Evolutionary conservation across 2,329 filamentous ascomycete genomes (phyloP).

Genomic region (Penicillium sclerotigenum): DNA sequence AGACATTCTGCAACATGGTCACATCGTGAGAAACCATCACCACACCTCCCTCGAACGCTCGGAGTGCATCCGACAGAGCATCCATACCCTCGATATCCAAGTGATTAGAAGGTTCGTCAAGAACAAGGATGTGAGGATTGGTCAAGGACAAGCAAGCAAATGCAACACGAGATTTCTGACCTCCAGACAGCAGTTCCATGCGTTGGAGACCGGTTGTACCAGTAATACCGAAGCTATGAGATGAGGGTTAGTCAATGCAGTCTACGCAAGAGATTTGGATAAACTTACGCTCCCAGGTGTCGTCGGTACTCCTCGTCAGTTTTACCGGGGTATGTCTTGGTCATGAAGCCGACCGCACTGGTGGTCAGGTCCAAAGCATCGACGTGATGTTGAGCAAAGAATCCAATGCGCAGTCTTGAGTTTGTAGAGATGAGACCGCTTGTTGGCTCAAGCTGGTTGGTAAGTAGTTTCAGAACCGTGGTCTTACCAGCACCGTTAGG

Average conservation of each 20-base stretch:
- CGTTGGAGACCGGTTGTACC: constrained; percentile 96
- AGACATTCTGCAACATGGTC: constrained; percentile 96
- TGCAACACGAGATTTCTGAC: constrained; percentile 96
- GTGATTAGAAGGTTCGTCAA: constrained; percentile 98
- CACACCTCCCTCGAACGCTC: constrained; percentile 87
- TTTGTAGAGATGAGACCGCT: constrained; percentile 83
- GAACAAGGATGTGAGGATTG: constrained; percentile 94
- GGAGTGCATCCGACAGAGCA: constrained; percentile 77
- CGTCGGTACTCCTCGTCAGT: constrained; percentile 96
- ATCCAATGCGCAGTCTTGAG: constrained; percentile 83
- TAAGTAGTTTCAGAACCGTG: constrained; percentile 95
- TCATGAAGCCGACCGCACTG: constrained; percentile 94
- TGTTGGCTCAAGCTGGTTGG: constrained; percentile 73
- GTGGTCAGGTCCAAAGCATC: constrained; percentile 87
- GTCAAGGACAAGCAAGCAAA: constrained; percentile 93
- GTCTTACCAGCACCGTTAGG: constrained; percentile 99
- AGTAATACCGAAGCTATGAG: constrained; percentile 63
- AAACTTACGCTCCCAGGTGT: constrained; percentile 81
- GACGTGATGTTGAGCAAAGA: constrained; percentile 98
- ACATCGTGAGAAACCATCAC: constrained; percentile 99
- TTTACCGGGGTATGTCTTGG: constrained; percentile 82
- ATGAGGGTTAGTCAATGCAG: background rate
- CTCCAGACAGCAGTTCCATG: constrained; percentile 89
- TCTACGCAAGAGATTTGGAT: background rate
- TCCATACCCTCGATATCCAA: constrained; percentile 99